phyloP scores from a whole-genome alignment of 345 rosid genomes.

The Hibiscus syriacus region DNA sequence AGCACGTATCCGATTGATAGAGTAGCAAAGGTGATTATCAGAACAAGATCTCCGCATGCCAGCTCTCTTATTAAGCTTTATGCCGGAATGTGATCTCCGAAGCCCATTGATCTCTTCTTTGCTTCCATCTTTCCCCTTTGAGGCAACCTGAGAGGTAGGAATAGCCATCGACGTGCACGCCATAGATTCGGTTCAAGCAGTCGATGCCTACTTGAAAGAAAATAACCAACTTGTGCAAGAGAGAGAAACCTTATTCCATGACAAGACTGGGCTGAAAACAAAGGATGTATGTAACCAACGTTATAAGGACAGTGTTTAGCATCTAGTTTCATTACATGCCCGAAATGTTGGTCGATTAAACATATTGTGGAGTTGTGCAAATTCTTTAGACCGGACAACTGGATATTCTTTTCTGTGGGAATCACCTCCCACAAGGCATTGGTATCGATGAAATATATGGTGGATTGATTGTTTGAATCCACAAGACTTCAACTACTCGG shows the following conservation, averaged over 20 bases:
- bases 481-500: not conserved
- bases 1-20: conserved; percentile 19
- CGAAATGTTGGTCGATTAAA: not conserved
- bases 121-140: conserved; percentile 21
- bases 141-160: conserved; percentile 33
- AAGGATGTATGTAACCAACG: not conserved
- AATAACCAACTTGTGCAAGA: not conserved
- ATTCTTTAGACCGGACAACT: not conserved
- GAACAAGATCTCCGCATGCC: conserved; percentile 53
- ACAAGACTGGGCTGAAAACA: conserved; percentile 1
- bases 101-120: conserved; percentile 56
- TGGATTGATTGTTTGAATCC: not conserved
- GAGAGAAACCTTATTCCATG: not conserved
- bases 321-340: no score
- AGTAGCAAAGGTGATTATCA: conserved; percentile 41
- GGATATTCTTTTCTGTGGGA: not conserved
- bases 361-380: not conserved
- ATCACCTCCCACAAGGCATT: not conserved
- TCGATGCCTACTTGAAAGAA: not conserved
- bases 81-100: conserved; percentile 39
- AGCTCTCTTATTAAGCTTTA: conserved; percentile 35
- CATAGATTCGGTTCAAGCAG: conserved; percentile 25
- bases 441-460: conserved; percentile 1
- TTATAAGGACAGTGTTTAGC: not conserved
- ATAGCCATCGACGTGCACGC: conserved; percentile 44